Conservation (phyloP, 2,329 filamentous ascomycete species). For the Biscogniauxia marginata region DNA sequence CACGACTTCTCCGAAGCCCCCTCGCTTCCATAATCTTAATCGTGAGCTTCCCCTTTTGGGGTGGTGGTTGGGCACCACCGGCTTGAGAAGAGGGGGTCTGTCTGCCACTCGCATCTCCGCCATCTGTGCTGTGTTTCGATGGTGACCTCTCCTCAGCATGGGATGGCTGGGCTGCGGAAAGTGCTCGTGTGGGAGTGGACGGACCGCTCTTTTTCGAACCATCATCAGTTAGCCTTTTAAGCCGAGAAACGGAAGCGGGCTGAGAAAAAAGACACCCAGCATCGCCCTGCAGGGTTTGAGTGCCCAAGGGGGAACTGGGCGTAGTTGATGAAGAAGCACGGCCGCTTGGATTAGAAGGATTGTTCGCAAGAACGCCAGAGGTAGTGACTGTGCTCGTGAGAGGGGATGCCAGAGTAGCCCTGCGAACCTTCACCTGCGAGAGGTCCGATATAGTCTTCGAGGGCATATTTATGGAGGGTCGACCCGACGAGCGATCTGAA, state of each 20-base stretch:
- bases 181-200: conserved; percentile 83
- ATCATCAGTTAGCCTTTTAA: conserved; percentile 88
- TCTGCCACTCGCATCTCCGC: conserved; percentile 48
- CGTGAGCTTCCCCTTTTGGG: conserved; percentile 81
- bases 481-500: conserved; percentile 34
- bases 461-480: conserved; percentile 35
- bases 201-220: conserved; percentile 83
- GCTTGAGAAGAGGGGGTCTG: conserved; percentile 48
- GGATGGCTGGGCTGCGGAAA: conserved; percentile 63
- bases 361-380: conserved; percentile 61
- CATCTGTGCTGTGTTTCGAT: conserved; percentile 35
- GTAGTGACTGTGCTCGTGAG: conserved; percentile 64
- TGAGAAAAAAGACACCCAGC: conserved; percentile 41
- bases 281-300: conserved; percentile 37
- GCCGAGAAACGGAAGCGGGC: conserved; percentile 65
- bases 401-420: conserved; percentile 51
- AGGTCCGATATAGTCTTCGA: conserved; percentile 45
- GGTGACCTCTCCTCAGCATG: conserved; percentile 38
- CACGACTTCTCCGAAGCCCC: conserved; percentile 75
- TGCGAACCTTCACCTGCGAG: conserved; percentile 41
- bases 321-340: conserved; percentile 51
- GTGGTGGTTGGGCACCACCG: conserved; percentile 60
- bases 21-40: conserved; percentile 87
- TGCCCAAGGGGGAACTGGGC: conserved; percentile 50
- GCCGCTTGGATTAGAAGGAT: conserved; percentile 67